phyloP scores from a whole-genome alignment of 805 yeast genomes.

The Candida koratica region DNA sequence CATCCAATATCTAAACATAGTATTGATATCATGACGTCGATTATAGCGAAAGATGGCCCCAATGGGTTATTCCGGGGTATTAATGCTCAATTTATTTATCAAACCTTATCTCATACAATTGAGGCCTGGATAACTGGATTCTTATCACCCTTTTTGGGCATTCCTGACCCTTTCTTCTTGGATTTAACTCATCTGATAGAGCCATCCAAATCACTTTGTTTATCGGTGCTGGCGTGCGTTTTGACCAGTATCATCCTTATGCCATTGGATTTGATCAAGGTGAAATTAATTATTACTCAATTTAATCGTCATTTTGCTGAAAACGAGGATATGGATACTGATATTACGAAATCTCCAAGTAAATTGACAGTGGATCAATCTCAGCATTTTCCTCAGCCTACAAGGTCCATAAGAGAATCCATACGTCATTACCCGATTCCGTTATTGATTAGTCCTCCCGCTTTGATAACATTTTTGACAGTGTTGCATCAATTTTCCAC shows the following conservation, averaged over 20 bases:
- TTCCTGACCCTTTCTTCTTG: slow-evolving; percentile 86
- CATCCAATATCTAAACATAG: slow-evolving; percentile 61
- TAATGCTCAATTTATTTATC: slow-evolving; percentile 75
- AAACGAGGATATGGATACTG: slow-evolving; percentile 3
- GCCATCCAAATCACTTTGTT: slow-evolving; percentile 60
- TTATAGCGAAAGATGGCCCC: slow-evolving; percentile 66
- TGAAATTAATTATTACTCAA: slow-evolving; percentile 69
- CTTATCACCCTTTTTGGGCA: slow-evolving; percentile 70
- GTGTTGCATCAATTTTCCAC: slow-evolving; percentile 58
- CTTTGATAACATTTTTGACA: slow-evolving; percentile 41
- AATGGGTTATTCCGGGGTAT: slow-evolving; percentile 69
- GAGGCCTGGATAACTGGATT: slow-evolving; percentile 93
- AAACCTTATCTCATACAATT: slow-evolving; percentile 67
- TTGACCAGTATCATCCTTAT: slow-evolving; percentile 68
- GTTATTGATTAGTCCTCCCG: slow-evolving; percentile 56
- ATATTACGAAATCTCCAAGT: not conserved
- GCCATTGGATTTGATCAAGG: slow-evolving; percentile 78
- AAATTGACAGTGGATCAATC: not conserved
- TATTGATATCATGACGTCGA: slow-evolving; percentile 59
- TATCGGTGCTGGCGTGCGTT: slow-evolving; percentile 69
- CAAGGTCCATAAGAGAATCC: slow-evolving; percentile 70
- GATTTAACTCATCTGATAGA: slow-evolving; percentile 79
- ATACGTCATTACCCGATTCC: slow-evolving; percentile 54
- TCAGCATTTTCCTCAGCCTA: slow-evolving; percentile 7
- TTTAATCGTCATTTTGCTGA: slow-evolving; percentile 33